Percentiles rank a stretch among this genome's conserved stretches.
Conservation (phyloP, 495 filamentous ascomycete genomes). For the Entonaema liquescens region DNA sequence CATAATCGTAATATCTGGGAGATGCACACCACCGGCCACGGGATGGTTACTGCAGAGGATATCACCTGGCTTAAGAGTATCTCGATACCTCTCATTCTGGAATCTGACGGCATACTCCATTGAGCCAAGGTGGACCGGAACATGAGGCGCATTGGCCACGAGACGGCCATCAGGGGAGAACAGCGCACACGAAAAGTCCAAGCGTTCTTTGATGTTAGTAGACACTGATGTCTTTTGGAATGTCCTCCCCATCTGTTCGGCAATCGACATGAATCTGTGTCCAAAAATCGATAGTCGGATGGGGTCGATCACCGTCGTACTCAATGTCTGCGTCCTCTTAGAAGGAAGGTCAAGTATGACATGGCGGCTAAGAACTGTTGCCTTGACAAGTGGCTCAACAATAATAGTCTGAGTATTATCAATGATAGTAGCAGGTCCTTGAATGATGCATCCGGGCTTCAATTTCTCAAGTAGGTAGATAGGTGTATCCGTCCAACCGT, state of each 20-base stretch:
- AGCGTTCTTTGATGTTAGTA: conserved; percentile 93
- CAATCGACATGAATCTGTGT: conserved; percentile 76
- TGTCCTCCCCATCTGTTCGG: conserved; percentile 86
- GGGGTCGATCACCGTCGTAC: conserved; percentile 10
- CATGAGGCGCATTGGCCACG: conserved; percentile 91
- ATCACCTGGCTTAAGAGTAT: conserved; percentile 84
- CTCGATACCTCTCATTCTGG: conserved; percentile 87
- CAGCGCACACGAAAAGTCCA: conserved; percentile 93
- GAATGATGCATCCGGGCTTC: conserved; percentile 46
- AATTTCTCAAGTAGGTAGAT: conserved; percentile 74
- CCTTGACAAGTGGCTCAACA: conserved; percentile 72
- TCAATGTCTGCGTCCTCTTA: conserved; percentile 55
- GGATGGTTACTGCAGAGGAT: conserved; percentile 94
- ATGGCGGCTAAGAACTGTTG: conserved; percentile 65
- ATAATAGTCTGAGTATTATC: conserved; percentile 87
- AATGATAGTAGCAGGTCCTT: conserved; percentile 80
- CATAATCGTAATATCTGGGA: conserved; percentile 91
- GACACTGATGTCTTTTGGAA: conserved; percentile 88
- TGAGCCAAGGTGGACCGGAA: conserved; percentile 85
- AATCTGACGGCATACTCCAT: conserved; percentile 93
- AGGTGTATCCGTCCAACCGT: conserved; percentile 71
- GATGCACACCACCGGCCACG: conserved; percentile 77
- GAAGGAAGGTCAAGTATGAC: conserved; percentile 71
- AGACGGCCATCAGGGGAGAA: conserved; percentile 89
- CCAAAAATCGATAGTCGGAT: conserved; percentile 15